These are phyloP conservation scores for Phaeosphaeria sp. DNA, from an alignment of 2,329 filamentous ascomycete species.

Conservation along the genomic window DNA sequence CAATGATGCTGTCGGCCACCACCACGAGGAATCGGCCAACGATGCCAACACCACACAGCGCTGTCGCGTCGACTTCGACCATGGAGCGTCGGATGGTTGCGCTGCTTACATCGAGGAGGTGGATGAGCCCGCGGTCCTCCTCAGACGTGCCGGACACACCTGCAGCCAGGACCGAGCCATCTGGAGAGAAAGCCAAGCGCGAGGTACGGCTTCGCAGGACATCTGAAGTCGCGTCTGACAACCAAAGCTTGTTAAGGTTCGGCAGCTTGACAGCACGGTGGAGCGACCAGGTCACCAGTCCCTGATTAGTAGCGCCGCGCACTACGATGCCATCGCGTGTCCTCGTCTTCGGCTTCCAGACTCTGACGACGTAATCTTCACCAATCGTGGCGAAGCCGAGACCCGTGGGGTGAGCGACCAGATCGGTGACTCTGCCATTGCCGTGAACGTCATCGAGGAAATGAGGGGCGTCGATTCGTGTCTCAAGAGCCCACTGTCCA, in stretches of 20 bases:
- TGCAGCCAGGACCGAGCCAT: slow-evolving; percentile 46
- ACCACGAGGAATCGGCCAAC: slow-evolving; percentile 77
- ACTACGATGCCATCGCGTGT: slow-evolving; percentile 72
- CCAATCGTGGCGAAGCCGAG: slow-evolving; percentile 85
- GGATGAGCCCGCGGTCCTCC: slow-evolving; percentile 66
- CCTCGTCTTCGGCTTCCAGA: slow-evolving; percentile 80
- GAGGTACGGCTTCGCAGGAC: slow-evolving; percentile 58
- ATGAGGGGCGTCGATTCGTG: slow-evolving; percentile 86
- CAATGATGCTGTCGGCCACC: slow-evolving; percentile 73
- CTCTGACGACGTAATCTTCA: slow-evolving; percentile 75
- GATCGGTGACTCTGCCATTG: slow-evolving; percentile 69
- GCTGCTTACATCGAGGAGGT: slow-evolving; percentile 76
- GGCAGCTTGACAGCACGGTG: slow-evolving; percentile 57
- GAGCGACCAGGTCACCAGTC: slow-evolving; percentile 77
- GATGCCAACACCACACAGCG: slow-evolving; percentile 72
- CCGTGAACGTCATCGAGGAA: slow-evolving; percentile 55
- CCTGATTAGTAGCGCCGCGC: slow-evolving; percentile 59
- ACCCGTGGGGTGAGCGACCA: slow-evolving; percentile 73
- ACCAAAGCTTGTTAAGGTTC: slow-evolving; percentile 46
- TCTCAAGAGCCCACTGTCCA: slow-evolving; percentile 73
- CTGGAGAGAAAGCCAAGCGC: slow-evolving; percentile 72
- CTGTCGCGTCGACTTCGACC: slow-evolving; percentile 70
- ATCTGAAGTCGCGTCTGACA: slow-evolving; percentile 30
- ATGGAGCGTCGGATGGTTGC: slow-evolving; percentile 72
- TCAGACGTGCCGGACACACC: slow-evolving; percentile 42